Evolutionary conservation across 106 monocot species (phyloP), one percentile per base, ranked within the genome.

Genomic region (Dendrobium chrysotoxum): DNA sequence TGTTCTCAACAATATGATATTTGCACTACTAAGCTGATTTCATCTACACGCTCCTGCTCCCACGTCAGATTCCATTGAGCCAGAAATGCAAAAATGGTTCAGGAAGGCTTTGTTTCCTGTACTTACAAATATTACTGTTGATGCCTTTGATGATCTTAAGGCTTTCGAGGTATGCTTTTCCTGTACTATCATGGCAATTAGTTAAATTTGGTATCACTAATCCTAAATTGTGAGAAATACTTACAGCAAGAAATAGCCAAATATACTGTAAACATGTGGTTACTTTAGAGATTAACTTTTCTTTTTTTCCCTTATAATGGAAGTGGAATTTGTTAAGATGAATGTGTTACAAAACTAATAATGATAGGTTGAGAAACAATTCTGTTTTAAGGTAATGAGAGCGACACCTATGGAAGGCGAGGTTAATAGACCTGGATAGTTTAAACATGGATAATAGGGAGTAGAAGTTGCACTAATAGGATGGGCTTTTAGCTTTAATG

Each of bases 41-140:
- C 18, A 10, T 79, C 18, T 84, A 2, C 17, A 11, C 50, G 50
- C 74, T 42, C 41, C 5, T 42, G 28, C 71, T 16, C 18, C 7
- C 74, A 26, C 42, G 53, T 38, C 77, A 96, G 96, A 86, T 84
- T 92, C 82, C 13, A 85, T 92, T 84, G 92, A 89, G 79, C 75
- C 12, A 72, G 83, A 80, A 68, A 82, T 92, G 83, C 78, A 81
- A 55, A 82, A 84, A 75, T 89, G 92, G 86, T 86, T 92, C 57
- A 84, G 85, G 35, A 91, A 77, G 80, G 85, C 84, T 85, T 88
- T 84, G 72, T 90, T 85, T 82, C 81, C 91, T 7, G 55, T 90
- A 67, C 72, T 98, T 26, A 84, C 90, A 71, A 87, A 92, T 79
- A 72, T 98, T 31, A 84, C 72, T 18, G 73, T 94, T 80, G 89